These are phyloP conservation scores for Fusarium concolor DNA, from an alignment of 2,329 filamentous ascomycete species.

Conservation along the genomic window DNA sequence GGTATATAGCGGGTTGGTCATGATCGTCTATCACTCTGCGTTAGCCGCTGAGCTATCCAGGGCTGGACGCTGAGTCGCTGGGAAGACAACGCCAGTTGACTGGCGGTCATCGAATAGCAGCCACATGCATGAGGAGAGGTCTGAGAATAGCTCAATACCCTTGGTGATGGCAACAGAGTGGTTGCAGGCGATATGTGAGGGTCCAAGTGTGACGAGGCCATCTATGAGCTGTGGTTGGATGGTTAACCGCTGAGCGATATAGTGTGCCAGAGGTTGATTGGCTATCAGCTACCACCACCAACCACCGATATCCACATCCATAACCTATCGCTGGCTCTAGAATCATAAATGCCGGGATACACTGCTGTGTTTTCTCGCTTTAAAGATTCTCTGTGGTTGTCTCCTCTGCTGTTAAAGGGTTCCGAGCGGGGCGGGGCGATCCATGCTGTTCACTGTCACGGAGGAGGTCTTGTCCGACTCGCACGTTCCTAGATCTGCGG, in stretches of 20 bases:
- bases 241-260: conserved; percentile 54
- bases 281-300: conserved; percentile 27
- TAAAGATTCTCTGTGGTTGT: conserved; percentile 22
- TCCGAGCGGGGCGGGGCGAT: conserved; percentile 35
- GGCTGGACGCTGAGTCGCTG: conserved; percentile 59
- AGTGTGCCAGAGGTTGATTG: conserved; percentile 40
- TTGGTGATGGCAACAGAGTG: conserved; percentile 47
- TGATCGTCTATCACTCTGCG: conserved; percentile 57
- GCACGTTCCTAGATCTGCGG: conserved; percentile 34
- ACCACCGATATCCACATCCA: conserved; percentile 36
- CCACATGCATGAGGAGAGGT: conserved; percentile 53
- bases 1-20: conserved; percentile 70
- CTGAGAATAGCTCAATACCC: conserved; percentile 52
- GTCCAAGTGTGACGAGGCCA: conserved; percentile 38
- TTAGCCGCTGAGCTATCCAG: conserved; percentile 54
- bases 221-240: conserved; percentile 56
- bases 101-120: conserved; percentile 47
- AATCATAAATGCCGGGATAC: conserved; percentile 22
- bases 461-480: conserved; percentile 20
- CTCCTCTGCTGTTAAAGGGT: conserved; percentile 3
- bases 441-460: conserved; percentile 21
- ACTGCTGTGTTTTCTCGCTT: conserved; percentile 17
- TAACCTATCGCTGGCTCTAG: conserved; percentile 23
- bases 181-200: conserved; percentile 45
- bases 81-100: conserved; percentile 32